These are phyloP conservation scores for Pseudocercospora vitis DNA, from an alignment of 2,329 filamentous ascomycete species.

Conservation along the genomic window DNA sequence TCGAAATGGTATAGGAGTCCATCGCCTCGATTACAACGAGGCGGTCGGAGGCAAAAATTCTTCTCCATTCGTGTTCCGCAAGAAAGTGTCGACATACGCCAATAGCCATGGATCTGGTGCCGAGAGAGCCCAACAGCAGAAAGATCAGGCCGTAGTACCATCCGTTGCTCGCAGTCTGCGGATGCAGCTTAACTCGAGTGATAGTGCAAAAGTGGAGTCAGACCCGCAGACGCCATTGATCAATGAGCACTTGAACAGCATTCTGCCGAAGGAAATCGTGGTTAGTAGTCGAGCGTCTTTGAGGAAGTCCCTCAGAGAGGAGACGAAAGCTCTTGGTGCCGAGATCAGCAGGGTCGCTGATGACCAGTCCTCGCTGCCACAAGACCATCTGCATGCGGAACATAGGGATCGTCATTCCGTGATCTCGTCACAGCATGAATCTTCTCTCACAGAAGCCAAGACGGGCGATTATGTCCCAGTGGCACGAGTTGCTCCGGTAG, in stretches of 20 bases:
- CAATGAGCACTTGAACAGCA: constrained; percentile 24
- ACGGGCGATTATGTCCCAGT: not conserved
- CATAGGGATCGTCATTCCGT: no score
- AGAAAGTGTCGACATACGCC: constrained; percentile 21
- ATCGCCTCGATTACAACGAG: constrained; percentile 16
- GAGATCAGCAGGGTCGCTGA: constrained; percentile 21
- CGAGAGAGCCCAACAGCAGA: not conserved
- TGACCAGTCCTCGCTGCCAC: constrained; percentile 24
- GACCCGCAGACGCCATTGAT: constrained; percentile 22
- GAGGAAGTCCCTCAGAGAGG: constrained; percentile 27
- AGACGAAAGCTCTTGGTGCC: constrained; percentile 31
- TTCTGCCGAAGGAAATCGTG: constrained; percentile 13
- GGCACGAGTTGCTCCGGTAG: not conserved
- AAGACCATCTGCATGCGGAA: no score
- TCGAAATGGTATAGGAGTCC: constrained; percentile 7
- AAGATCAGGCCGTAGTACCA: constrained; percentile 8
- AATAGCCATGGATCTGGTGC: constrained; percentile 3
- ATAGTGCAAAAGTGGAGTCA: not conserved
- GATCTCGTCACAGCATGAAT: no score
- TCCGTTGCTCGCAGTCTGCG: constrained; percentile 10
- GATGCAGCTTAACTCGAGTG: constrained; percentile 9
- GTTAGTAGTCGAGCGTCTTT: constrained; percentile 22
- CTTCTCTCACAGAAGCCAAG: no score
- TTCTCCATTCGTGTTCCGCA: constrained; percentile 35
- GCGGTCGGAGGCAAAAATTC: constrained; percentile 15